Conservation (phyloP, 495 filamentous ascomycete species). For the Aspergillus saccharolyticus region DNA sequence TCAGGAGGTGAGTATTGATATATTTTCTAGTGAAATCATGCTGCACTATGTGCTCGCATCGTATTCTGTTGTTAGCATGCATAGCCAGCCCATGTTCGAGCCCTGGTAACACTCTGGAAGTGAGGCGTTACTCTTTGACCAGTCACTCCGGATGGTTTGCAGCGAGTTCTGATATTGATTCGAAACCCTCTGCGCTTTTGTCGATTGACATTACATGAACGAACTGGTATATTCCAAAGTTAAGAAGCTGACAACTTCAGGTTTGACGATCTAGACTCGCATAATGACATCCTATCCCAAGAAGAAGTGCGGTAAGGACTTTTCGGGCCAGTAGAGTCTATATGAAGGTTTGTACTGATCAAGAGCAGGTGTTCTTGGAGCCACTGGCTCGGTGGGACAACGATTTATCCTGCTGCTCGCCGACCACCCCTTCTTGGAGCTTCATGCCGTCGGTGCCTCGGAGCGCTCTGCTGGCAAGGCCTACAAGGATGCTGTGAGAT, state of each 20-base stretch:
- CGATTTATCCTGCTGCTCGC: conserved; percentile 79
- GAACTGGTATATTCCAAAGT: not conserved
- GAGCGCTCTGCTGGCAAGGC: conserved; percentile 73
- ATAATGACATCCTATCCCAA: conserved; percentile 35
- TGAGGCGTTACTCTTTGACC: too few species aligned
- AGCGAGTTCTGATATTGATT: too few species aligned
- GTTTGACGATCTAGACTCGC: not conserved
- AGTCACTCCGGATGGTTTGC: too few species aligned
- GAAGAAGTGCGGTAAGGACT: conserved; percentile 45
- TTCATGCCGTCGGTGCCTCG: conserved; percentile 76
- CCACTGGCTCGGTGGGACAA: conserved; percentile 74
- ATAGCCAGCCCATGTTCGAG: too few species aligned
- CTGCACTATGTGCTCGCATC: too few species aligned
- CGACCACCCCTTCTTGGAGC: conserved; percentile 68
- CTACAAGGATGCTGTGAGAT: conserved; percentile 76
- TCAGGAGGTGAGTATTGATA: conserved; percentile 25
- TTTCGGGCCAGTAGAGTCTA: not conserved
- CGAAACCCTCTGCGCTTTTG: too few species aligned
- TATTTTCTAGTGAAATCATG: not conserved
- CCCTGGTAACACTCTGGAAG: too few species aligned
- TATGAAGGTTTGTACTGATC: conserved; percentile 14
- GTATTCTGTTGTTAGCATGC: too few species aligned
- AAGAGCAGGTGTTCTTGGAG: conserved; percentile 38
- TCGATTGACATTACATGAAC: not conserved
- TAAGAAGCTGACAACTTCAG: not conserved